Evolutionary conservation across 148 eudicot species (phyloP).

Genomic region (Spergularia marina): DNA sequence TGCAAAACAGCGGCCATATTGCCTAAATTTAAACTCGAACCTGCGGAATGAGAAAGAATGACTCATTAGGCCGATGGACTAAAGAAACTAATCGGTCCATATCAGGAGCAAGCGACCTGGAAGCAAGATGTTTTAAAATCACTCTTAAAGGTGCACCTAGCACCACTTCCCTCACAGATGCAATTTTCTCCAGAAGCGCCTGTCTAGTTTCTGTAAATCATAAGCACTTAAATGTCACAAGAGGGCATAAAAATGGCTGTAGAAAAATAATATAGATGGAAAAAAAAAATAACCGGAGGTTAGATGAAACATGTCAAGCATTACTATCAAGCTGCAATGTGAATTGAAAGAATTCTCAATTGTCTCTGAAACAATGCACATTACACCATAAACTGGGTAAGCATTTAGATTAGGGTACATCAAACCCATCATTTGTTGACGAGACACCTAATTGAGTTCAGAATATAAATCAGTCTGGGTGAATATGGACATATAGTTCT

Average conservation of each 20-base stretch:
- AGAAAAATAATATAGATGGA: background rate
- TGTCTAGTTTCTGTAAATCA: conserved; percentile 51
- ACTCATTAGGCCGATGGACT: conserved; percentile 92
- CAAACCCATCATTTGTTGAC: background rate
- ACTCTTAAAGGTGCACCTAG: conserved; percentile 89
- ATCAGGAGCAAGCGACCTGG: conserved; percentile 61
- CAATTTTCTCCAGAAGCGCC: conserved; percentile 67
- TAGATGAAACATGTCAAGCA: background rate
- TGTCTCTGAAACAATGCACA: background rate
- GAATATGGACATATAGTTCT: background rate
- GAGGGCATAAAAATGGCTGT: conserved; percentile 2
- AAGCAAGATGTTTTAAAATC: conserved; percentile 68
- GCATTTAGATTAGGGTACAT: background rate
- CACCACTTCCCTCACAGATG: conserved; percentile 89
- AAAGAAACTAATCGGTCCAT: conserved; percentile 57
- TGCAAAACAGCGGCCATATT: too few species aligned
- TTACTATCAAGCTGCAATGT: background rate
- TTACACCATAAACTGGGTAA: background rate
- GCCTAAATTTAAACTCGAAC: conserved; percentile 31
- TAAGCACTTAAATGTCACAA: conserved; percentile 24
- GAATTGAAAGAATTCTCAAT: too few species aligned
- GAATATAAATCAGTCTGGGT: background rate
- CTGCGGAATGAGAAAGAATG: conserved; percentile 84
- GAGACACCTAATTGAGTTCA: background rate
- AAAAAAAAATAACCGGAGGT: background rate